Base-by-base conservation (phyloP, 108 stramenopile genomes). In the Fragilariopsis cylindrus region DNA sequence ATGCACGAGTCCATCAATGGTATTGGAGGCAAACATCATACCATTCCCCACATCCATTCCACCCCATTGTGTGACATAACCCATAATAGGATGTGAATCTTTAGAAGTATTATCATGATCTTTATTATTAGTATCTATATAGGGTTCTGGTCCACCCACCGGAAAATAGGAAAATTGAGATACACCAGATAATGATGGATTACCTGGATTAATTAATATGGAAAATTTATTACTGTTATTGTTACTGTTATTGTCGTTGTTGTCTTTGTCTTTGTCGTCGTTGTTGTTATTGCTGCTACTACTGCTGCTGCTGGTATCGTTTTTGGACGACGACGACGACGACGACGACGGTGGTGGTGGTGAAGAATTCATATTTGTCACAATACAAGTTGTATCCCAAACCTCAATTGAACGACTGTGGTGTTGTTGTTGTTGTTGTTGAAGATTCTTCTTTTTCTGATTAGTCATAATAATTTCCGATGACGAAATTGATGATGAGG, bases 21-120 rank as follows among this genome's bases (percentile, higher is more conserved):
- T 81, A 45, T 80, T 79, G 8, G 80, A 77, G 0, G 89, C 73
- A 82, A 88, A 90, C 69, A 90, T n/a, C 89, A 93, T 93, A 0
- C 91, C 88, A 5, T 66, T 69, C 6, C 88, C 87, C 6, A 89
- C 88, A 52, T 93, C 92, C 89, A 93, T 93, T n/a, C 92, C 88
- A 16, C 89, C 89, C 92, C 92, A 93, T 64, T 77, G 72, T 11
- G 81, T 70, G 1, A 93, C 92, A 68, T 85, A 85, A 7, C 92
- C 92, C 88, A 86, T 87, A 57, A 87, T 73, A 57, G 76, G 84
- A 60, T 84, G 84, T 44, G 82, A 71, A 70, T 84, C 81, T 71
- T 84, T 81, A 0, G 19, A 19, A 19, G 19, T 19, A 19, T 19
- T 19, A 19, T 19, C 19, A 19, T 19, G 19, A 19, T 19, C 19